Conservation (phyloP, 2,329 filamentous ascomycete genomes). For the Karstenula rhodostoma region DNA sequence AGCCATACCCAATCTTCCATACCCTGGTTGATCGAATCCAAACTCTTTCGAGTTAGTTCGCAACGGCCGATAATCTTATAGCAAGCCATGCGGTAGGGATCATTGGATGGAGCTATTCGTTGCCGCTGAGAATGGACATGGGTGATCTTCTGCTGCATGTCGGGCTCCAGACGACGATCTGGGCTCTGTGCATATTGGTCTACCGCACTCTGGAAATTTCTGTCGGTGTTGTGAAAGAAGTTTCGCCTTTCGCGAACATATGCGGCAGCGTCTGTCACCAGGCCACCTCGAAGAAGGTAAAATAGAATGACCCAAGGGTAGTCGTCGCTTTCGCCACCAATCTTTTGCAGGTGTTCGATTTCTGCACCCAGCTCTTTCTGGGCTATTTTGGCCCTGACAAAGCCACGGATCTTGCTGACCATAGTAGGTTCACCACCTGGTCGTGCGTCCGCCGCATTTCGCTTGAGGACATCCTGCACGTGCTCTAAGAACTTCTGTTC, state of each 20-base stretch:
- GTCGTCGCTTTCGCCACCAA: constrained; percentile 70
- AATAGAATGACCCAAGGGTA: constrained; percentile 95
- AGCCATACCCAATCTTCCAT: constrained; percentile 75
- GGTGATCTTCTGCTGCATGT: constrained; percentile 85
- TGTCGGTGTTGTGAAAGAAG: constrained; percentile 88
- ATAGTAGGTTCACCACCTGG: constrained; percentile 88
- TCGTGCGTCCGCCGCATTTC: constrained; percentile 86
- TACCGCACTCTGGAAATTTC: constrained; percentile 88
- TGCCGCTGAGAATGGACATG: constrained; percentile 88
- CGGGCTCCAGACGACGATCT: constrained; percentile 78
- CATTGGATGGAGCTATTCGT: constrained; percentile 84
- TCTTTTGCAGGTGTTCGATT: constrained; percentile 79
- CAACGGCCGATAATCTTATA: constrained; percentile 95
- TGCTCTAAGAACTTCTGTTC: constrained; percentile 83
- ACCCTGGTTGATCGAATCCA: constrained; percentile 66
- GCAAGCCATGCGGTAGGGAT: constrained; percentile 95
- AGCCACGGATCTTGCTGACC: constrained; percentile 90
- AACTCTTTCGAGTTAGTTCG: constrained; percentile 64
- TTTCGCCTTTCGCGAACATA: constrained; percentile 86
- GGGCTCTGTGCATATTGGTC: constrained; percentile 79
- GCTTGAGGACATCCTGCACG: constrained; percentile 78
- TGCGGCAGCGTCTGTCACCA: constrained; percentile 81
- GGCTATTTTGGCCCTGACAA: constrained; percentile 80
- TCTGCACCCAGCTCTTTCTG: constrained; percentile 87
- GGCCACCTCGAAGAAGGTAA: constrained; percentile 85